Base-by-base conservation (phyloP, 2,329 filamentous ascomycete genomes). In the Hypoxylon sp. region DNA sequence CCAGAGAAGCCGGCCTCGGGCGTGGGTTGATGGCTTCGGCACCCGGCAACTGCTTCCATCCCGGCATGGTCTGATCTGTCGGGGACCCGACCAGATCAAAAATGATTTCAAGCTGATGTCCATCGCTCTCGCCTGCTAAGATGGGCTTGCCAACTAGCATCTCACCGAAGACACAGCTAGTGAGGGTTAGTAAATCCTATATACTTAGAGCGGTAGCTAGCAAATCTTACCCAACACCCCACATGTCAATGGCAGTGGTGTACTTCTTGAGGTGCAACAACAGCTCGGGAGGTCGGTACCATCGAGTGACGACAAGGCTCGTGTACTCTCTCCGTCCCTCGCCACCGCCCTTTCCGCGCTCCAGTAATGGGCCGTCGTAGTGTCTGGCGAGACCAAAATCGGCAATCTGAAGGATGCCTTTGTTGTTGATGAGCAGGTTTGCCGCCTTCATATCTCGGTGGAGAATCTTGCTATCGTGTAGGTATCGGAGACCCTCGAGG, bases 371-470 rank as follows among this genome's bases (percentile, higher is more conserved):
- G 38, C 96, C 95, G 62, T 97, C 92, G 72, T 97, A 99, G 69
- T 96, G 91, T 69, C 95, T 84, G 6, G 95, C 95, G 27, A 99
- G 83, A 67, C 95, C 95, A 69, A 99, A 99, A 79, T 99, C 95
- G 37, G 92, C 95, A 75, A 99, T 98, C 74, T 98, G 94, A 9
- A 99, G 83, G 53, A 97, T 88, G 18, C 95, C 95, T 52, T 87
- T 83, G 75, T 99, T 98, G 78, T 91, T 96, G 76, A 99, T 99
- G 57, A 99, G 85, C 26, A 99, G 83, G 72, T 99, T 99, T 70
- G 95, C 95, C 2, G 95, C 95, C 79, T 99, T 99, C 93, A 99
- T 98, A 71, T 99, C 95, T 72, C 95, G 88, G 73, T 99, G 95
- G 20, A 99, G 80, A 63, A 99, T 98, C 69, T 89, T 84, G 71